Evolutionary conservation across 1,284 basidiomycete species (phyloP).

Genomic region (Farysia itapuensis): DNA sequence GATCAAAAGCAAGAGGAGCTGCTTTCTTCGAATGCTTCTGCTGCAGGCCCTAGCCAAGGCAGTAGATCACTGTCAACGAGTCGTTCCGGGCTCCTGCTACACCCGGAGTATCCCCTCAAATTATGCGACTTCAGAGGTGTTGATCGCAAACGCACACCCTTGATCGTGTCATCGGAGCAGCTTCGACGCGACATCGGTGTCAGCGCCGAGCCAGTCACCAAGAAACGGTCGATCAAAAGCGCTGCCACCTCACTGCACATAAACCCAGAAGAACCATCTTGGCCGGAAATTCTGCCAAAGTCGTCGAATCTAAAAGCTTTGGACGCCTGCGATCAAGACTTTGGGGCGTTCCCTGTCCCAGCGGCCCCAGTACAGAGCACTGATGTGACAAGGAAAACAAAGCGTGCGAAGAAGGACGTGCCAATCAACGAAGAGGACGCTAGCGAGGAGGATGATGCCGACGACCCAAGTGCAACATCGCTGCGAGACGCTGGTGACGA

Average conservation of each 20-base stretch:
- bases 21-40: neutral
- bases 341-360: slow-evolving; percentile 11
- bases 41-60: neutral
- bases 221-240: slow-evolving; percentile 13
- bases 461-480: neutral
- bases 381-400: slow-evolving; percentile 19
- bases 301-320: slow-evolving; percentile 24
- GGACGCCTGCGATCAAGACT: slow-evolving; percentile 27
- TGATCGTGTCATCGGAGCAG: slow-evolving; percentile 4
- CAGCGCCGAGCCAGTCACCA: slow-evolving; percentile 9
- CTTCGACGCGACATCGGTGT: slow-evolving; percentile 18
- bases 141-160: slow-evolving; percentile 26
- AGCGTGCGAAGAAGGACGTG: slow-evolving; percentile 10
- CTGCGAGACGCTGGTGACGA: neutral
- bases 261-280: slow-evolving; percentile 3
- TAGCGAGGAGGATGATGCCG: slow-evolving; percentile 7
- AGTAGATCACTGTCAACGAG: slow-evolving; percentile 2
- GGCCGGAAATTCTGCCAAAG: slow-evolving; percentile 18
- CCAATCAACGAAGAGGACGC: slow-evolving; percentile 1
- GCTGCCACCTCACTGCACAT: neutral
- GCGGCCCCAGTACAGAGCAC: slow-evolving; percentile 1
- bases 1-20: neutral
- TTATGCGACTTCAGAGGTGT: slow-evolving; percentile 53
- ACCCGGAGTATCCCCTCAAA: slow-evolving; percentile 22
- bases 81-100: slow-evolving; percentile 24